A percentile compares a stretch with the other conserved stretches of the same genome.
phyloP scores from a whole-genome alignment of 176 grass and related monocot species.

The Aegilops bicornis region DNA sequence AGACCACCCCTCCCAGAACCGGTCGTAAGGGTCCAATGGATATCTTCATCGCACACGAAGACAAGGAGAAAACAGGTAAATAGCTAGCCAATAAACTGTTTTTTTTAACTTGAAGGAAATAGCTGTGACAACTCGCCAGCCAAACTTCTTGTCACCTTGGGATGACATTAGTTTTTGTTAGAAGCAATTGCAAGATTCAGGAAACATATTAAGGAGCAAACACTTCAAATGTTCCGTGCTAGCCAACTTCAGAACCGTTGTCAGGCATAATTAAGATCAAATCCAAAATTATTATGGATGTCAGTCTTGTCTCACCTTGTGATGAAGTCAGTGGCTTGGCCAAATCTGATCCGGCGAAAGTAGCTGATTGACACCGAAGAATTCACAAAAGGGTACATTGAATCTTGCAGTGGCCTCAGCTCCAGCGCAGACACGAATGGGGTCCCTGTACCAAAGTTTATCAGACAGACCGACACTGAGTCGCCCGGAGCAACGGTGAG shows the following conservation, averaged over 20 bases:
- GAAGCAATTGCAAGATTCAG: neutral
- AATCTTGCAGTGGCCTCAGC: neutral
- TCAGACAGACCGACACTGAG: neutral
- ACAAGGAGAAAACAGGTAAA: neutral
- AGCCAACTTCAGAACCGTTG: neutral
- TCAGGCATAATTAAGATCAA: neutral
- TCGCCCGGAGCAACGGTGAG: neutral
- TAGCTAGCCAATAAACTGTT: no score
- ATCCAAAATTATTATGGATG: neutral
- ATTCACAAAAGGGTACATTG: slow-evolving; percentile 1
- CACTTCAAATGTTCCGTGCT: neutral
- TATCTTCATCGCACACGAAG: neutral
- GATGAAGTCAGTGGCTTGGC: neutral
- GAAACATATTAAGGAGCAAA: neutral
- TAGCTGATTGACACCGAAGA: neutral
- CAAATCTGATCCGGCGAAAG: neutral
- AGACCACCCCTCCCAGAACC: neutral
- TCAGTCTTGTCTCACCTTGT: neutral
- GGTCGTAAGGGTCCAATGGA: neutral
- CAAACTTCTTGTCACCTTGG: no score
- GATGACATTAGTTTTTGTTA: neutral
- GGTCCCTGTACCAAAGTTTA: neutral
- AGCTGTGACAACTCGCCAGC: no score
- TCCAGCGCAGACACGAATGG: slow-evolving; percentile 15
- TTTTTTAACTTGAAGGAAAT: no score